These are phyloP conservation scores for Zizania latifolia DNA, from an alignment of 176 grass and related monocot genomes.

Conservation along the genomic window DNA sequence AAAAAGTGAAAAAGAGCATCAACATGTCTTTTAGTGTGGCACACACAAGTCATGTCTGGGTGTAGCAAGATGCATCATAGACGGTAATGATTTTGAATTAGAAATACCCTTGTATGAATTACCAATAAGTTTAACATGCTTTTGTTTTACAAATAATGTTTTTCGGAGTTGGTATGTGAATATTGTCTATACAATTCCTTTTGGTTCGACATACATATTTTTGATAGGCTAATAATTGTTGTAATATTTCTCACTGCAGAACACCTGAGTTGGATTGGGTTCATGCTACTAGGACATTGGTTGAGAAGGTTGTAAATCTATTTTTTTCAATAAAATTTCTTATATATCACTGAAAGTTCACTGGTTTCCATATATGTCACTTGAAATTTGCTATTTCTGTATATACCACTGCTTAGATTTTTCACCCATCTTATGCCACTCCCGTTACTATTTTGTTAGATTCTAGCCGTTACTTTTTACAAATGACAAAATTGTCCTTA, in stretches of 20 bases:
- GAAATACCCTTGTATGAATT: neutral
- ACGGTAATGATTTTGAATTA: constrained; percentile 31
- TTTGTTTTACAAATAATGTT: neutral
- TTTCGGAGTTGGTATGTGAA: neutral
- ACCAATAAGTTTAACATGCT: neutral
- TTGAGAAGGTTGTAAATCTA: constrained; percentile 36
- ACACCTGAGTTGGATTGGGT: constrained; percentile 29
- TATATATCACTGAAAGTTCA: too few relatives aligned
- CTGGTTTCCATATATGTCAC: too few relatives aligned
- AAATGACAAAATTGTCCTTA: too few relatives aligned
- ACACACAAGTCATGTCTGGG: constrained; percentile 1
- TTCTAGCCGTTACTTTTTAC: too few relatives aligned
- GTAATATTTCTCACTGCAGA: constrained; percentile 29
- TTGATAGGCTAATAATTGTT: constrained; percentile 10
- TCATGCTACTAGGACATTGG: constrained; percentile 28
- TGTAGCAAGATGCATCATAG: neutral
- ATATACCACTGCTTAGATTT: too few relatives aligned
- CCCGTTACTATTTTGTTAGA: too few relatives aligned
- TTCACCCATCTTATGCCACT: too few relatives aligned
- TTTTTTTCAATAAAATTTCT: too few relatives aligned
- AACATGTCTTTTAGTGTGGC: constrained; percentile 26
- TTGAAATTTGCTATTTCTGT: too few relatives aligned
- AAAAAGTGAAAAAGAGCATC: constrained; percentile 42
- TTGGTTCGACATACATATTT: neutral
- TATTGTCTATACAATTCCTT: constrained; percentile 15